Evolutionary conservation across 2,329 filamentous ascomycete genomes (phyloP), one percentile per base, ranked within the genome.

Genomic region (Talaromyces sp.): DNA sequence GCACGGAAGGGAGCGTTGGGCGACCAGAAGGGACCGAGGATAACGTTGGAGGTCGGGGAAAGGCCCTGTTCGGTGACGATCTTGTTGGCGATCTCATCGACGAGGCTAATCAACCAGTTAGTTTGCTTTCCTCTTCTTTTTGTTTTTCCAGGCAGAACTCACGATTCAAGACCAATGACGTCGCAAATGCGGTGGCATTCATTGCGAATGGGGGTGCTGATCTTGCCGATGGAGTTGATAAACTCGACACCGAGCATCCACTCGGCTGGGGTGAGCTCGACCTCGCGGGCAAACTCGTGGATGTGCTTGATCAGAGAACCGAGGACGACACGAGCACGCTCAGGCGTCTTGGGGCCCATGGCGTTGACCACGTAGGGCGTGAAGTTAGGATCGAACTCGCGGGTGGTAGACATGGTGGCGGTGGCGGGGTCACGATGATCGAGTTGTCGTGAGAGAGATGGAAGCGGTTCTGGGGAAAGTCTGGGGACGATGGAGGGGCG

Each of bases 11-110:
- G 89, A 1, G 89, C 87, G 68, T 90, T 82, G 68, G 89, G 88
- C 10, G 86, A 88, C 88, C 89, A 92, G 82, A 92, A 91, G 66
- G 89, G 89, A 2, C 89, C 89, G 63, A 92, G 86, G 70, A 92
- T 92, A 63, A 88, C 84, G 64, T 88, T 89, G 3, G 88, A 90
- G n/a, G 89, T 91, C 54, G 89, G 88, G 63, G 83, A 80, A 64
- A 85, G 81, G n/a, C 73, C 73, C 61, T 83, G 82, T 62, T 89
- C 85, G 66, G 85, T 85, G 70, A 87, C 78, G 62, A 85, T 79
- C 68, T 86, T 86, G 77, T 88, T 88, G 65, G 88, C 89, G 70
- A 94, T 92, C 73, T 93, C 89, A 72, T 93, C 90, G 55, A 92
- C 89, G n/a, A 90, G 84, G 7, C 73, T 75, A 23, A 8, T 79